A percentile compares a stretch with the other conserved stretches of the same genome.
phyloP scores from a whole-genome alignment of 148 eudicot genomes.

The Spergularia bocconei region DNA sequence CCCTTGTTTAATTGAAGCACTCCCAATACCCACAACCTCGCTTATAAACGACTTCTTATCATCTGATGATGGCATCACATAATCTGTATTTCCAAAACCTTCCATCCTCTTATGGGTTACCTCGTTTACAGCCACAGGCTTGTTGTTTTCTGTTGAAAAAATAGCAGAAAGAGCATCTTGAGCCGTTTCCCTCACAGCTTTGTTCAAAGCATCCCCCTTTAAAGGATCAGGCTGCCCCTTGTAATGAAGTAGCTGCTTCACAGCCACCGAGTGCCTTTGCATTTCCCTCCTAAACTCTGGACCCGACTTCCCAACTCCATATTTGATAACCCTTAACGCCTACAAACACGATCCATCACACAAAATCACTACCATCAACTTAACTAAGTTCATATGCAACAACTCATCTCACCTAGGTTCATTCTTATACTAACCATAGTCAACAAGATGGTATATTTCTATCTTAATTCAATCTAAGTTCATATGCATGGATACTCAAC shows the following conservation, averaged over 20 bases:
- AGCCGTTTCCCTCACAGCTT: slow-evolving; percentile 91
- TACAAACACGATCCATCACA: slow-evolving; percentile 24
- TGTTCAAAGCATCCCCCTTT: slow-evolving; percentile 89
- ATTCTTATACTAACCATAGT: neutral
- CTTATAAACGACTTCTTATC: slow-evolving; percentile 82
- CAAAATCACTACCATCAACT: neutral
- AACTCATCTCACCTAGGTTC: neutral
- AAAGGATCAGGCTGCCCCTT: slow-evolving; percentile 82
- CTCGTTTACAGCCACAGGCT: slow-evolving; percentile 52
- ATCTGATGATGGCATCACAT: slow-evolving; percentile 52
- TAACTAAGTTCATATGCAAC: slow-evolving; percentile 3
- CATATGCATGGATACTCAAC: no score
- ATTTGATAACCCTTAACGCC: slow-evolving; percentile 88
- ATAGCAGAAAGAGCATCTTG: slow-evolving; percentile 86
- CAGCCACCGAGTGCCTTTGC: slow-evolving; percentile 95
- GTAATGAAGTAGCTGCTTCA: slow-evolving; percentile 82
- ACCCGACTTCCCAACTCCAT: slow-evolving; percentile 87
- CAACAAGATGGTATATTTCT: no score
- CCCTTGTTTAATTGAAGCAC: slow-evolving; percentile 84
- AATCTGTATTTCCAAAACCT: slow-evolving; percentile 90
- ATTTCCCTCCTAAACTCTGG: slow-evolving; percentile 91
- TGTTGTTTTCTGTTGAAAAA: slow-evolving; percentile 76
- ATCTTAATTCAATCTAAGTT: no score
- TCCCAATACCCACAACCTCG: slow-evolving; percentile 90
- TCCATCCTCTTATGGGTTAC: slow-evolving; percentile 67